A percentile compares a stretch with the other conserved stretches of the same genome.
Evolutionary conservation across 2,329 filamentous ascomycete genomes (phyloP).

Genomic region (Sporothrix curviconia): DNA sequence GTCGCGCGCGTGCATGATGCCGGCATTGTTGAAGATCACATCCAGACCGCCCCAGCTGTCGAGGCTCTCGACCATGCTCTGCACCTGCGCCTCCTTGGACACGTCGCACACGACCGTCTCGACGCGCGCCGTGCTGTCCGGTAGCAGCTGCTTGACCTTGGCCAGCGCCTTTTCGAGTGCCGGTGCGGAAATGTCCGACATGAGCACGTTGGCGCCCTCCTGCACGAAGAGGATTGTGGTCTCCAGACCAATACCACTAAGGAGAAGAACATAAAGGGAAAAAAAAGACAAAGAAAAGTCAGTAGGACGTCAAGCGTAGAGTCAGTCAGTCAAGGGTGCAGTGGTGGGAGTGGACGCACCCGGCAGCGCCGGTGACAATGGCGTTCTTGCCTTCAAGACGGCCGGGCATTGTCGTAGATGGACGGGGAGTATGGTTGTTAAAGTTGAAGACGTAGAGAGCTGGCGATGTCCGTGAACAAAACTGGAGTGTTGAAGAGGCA

Average conservation of each 20-base stretch:
- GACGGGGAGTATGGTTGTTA: slow-evolving; percentile 6
- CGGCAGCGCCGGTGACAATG: slow-evolving; percentile 77
- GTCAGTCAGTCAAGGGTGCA: neutral
- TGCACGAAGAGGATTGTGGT: slow-evolving; percentile 83
- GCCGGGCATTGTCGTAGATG: too few relatives aligned
- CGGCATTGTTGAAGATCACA: slow-evolving; percentile 95
- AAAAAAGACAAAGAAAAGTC: neutral
- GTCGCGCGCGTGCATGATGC: slow-evolving; percentile 87
- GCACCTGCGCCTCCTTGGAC: slow-evolving; percentile 73
- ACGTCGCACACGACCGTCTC: slow-evolving; percentile 67
- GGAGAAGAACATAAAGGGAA: neutral
- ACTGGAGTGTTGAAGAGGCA: neutral
- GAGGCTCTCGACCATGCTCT: slow-evolving; percentile 65
- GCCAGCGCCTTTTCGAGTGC: slow-evolving; percentile 69
- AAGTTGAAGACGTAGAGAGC: neutral
- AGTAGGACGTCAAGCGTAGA: neutral
- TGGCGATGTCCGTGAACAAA: too few relatives aligned
- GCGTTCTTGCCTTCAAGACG: slow-evolving; percentile 56
- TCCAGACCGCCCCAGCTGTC: slow-evolving; percentile 85
- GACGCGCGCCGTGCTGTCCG: slow-evolving; percentile 47
- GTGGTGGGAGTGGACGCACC: slow-evolving; percentile 48
- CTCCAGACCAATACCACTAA: slow-evolving; percentile 85
- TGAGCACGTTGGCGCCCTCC: slow-evolving; percentile 78
- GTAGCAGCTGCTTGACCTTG: slow-evolving; percentile 69
- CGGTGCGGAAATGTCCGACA: slow-evolving; percentile 76